phyloP scores from a whole-genome alignment of 2,329 filamentous ascomycete species.

The Fusarium tjaetaba region DNA sequence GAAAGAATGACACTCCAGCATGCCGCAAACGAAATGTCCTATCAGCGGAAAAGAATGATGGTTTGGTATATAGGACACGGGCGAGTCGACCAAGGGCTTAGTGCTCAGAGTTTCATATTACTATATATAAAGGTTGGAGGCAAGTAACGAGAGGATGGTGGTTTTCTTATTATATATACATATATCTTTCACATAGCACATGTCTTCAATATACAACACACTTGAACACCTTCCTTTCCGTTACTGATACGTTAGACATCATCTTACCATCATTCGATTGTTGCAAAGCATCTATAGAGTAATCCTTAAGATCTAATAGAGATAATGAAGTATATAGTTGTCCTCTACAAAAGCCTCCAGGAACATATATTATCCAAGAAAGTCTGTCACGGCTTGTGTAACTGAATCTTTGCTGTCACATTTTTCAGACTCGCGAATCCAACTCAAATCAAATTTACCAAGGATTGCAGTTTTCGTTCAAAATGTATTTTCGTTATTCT shows the following conservation, averaged over 20 bases:
- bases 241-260: background rate
- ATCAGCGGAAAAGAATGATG: background rate
- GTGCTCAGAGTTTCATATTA: background rate
- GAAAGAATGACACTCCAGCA: background rate
- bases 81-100: background rate
- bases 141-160: too few species aligned
- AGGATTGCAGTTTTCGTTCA: background rate
- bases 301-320: too few species aligned
- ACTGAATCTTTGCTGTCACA: background rate
- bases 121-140: background rate
- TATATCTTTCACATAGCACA: background rate
- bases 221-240: background rate
- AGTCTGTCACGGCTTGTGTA: too few species aligned
- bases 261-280: too few species aligned
- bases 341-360: background rate
- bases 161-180: background rate
- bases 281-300: background rate
- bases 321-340: background rate
- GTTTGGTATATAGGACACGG: background rate
- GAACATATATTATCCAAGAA: too few species aligned
- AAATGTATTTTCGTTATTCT: constrained; percentile 19
- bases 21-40: accelerated
- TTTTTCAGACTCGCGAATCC: background rate
- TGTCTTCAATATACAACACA: background rate
- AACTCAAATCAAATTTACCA: background rate